Base-by-base conservation (phyloP, 345 rosid genomes). In the Trapa bicornis region DNA sequence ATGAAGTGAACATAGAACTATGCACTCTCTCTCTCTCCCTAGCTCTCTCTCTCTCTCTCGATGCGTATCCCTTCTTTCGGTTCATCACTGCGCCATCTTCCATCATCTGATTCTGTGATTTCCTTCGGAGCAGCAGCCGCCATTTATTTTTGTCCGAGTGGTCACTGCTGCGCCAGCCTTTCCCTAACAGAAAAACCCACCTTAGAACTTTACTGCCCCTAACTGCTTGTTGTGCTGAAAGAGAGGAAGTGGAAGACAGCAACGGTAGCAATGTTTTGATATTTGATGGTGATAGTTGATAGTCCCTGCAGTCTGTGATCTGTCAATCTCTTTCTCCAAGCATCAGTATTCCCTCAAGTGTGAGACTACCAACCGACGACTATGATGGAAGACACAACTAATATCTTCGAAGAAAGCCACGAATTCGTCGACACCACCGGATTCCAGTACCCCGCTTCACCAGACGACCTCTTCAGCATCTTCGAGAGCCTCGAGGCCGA, bases 81-180 rank as follows among this genome's bases (percentile, higher is more conserved):
- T 39, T 39, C 42, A 39, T 39, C 42, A 39, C 42, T 58, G 45
- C 48, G 42, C 63, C 50, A 48, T 60, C 12, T 37, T 67, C 69
- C 61, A n/a, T 5, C 70, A 69, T 35, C 38, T 37, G 58, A 17
- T 39, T 43, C 65, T 29, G 66, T 35, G 54, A 43, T 61, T 15
- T 39, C 6, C 42, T 12, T 45, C 8, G 1, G 47, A 45, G 47
- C 12, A 45, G 47, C 47, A 45, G 47, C 47, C 47, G 8, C 47
- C 47, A 45, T 45, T 45, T 6, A 45, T 45, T 45, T 45, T 22
- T 9, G 47, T 9, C 9, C 47, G 3, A 45, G 5, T 45, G 47
- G 47, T 45, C 12, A 45, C 47, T 2, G 47, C 47, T 45, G 47
- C 47, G 9, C 47, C 47, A 2, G 11, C 3, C 42, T 39, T 45